Evolutionary conservation across 768 basidiomycete species (phyloP), one percentile per base, ranked within the genome.

Genomic region (Boletus barrowsii): DNA sequence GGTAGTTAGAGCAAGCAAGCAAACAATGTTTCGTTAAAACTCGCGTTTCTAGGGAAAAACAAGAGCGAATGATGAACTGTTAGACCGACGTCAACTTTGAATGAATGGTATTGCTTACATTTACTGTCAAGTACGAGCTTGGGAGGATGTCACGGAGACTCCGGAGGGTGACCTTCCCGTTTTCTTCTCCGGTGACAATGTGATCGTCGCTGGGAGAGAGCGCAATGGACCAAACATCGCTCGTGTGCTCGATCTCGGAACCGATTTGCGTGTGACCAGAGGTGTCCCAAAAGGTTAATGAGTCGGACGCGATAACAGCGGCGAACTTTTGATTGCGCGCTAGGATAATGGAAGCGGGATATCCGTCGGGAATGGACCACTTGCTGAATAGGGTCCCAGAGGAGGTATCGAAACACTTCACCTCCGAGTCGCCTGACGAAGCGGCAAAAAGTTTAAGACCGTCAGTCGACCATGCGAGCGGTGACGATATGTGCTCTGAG

Each of bases 131-230:
- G 37, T 58, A 58, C 5, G 57, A 48, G 2, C 3, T 17, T 0
- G 47, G 57, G 14, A 59, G 45, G 11, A 55, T 24, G 10, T 36
- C 39, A 33, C 10, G 42, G 13, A 58, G 42, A 26, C 10, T 37
- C 17, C 42, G 15, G 0, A 53, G 3, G 10, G 14, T 51, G 6
- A 51, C 37, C 10, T 15, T 43, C n/a, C 57, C 56, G 6, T 45
- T 47, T 10, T 15, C 1, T 33, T 51, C 55, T 10, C 57, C 57
- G 0, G n/a, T 43, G 4, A 18, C 17, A 17, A 39, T 39, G 37
- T n/a, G 10, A 14, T 39, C 37, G 37, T 39, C 37, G 17, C 14
- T 7, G n/a, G 37, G 17, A 18, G 37, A 60, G 20, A 60, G 49
- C 0, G 46, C 30, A 0, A 60, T 17, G 10, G 40, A 22, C 13